Evolutionary conservation across 75 land plant species (phyloP), one percentile per base, ranked within the genome.

Genomic region (Sequoia sempervirens): DNA sequence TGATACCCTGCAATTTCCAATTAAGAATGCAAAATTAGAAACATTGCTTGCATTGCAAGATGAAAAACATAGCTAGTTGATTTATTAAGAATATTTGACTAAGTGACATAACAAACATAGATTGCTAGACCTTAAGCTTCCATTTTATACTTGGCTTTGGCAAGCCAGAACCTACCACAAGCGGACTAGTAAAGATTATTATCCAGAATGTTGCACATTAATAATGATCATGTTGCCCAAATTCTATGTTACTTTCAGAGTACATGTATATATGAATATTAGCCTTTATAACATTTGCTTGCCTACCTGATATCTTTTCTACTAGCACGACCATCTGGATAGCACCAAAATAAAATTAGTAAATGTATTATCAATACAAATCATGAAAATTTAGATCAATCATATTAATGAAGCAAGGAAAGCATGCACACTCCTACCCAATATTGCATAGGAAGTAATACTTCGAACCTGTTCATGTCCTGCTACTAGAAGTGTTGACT

Each of bases 1-100:
- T 64, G 38, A 52, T 75, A 85, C 88, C 85, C 93, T 92, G 88
- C 38, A 82, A 54, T 86, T 34, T 4, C 46, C 45, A 41, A n/a
- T 13, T 26, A 70, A 30, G 68, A 30, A 5, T 28, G 4, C 34
- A 40, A 23, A 40, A 80, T 38, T 28, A 58, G 26, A 84, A 79
- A 58, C 18, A 46, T 54, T 78, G 10, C 17, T 58, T 53, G 38
- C 53, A 30, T 47, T 66, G 72, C 47, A 41, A 34, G 45, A 80
- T 32, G 15, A 5, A 64, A 1, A 1, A 5, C n/a, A 40, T 13
- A 53, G 20, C 14, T 41, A 61, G 72, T 32, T 76, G 45, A 84
- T 10, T 53, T 17, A 53, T 56, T 4, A 83, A 37, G 14, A 20
- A 0, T 20, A 53, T 36, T 34, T 32, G 41, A 50, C 6, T 26